Evolutionary conservation across 768 basidiomycete genomes (phyloP).

Genomic region (Auriscalpium vulgare): DNA sequence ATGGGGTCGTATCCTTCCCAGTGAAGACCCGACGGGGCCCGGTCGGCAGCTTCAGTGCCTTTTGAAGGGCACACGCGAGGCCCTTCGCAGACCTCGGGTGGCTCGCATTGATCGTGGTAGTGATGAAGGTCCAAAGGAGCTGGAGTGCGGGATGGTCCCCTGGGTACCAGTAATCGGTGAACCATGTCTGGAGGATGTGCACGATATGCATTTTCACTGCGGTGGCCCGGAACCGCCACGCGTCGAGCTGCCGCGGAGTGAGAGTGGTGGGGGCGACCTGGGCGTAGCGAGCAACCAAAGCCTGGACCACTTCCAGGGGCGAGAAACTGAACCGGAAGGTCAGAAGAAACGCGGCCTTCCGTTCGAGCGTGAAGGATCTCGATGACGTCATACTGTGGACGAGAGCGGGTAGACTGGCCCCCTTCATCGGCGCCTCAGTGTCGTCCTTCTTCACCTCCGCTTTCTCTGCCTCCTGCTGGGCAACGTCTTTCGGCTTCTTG

Average conservation of each 20-base stretch:
- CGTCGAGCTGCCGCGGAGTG: constrained; percentile 6
- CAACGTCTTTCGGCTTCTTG: no score
- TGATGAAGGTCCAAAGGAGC: neutral
- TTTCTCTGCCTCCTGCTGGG: no score
- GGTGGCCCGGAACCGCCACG: constrained; percentile 23
- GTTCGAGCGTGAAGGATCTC: constrained; percentile 13
- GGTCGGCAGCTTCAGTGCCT: neutral
- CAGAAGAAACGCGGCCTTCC: constrained; percentile 54
- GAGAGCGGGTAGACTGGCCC: neutral
- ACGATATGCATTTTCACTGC: neutral
- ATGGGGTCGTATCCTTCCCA: neutral
- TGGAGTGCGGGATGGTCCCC: neutral
- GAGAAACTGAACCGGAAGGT: constrained; percentile 64
- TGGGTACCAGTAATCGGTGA: neutral
- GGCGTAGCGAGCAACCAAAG: constrained; percentile 44
- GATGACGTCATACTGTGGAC: neutral
- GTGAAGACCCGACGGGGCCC: neutral
- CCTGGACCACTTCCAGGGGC: constrained; percentile 36
- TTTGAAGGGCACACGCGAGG: neutral
- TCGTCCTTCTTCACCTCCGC: neutral
- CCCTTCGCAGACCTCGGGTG: neutral
- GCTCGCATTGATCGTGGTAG: neutral
- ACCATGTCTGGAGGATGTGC: neutral
- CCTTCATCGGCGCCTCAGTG: neutral
- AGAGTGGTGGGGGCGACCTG: constrained; percentile 23